These are phyloP conservation scores for Clarireedia sp. DNA, from an alignment of 2,329 filamentous ascomycete species.

Conservation along the genomic window DNA sequence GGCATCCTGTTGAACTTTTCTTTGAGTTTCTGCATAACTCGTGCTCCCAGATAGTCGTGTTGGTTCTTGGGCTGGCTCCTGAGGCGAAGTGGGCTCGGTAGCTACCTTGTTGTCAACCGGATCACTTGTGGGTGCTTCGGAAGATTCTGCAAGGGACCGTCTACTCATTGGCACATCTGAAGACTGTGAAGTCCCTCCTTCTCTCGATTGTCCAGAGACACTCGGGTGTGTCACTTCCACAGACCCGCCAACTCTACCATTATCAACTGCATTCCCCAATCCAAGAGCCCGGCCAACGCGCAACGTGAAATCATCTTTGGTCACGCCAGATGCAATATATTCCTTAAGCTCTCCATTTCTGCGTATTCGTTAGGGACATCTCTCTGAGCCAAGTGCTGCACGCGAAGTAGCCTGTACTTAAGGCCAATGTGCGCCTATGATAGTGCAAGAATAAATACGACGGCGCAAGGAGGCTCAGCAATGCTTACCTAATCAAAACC, in stretches of 20 bases:
- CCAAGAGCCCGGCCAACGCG: conserved; percentile 39
- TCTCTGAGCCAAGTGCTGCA: neutral
- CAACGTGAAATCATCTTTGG: conserved; percentile 58
- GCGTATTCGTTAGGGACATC: neutral
- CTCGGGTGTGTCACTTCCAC: neutral
- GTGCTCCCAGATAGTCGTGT: conserved; percentile 28
- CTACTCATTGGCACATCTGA: neutral
- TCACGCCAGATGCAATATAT: conserved; percentile 59
- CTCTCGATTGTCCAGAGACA: neutral
- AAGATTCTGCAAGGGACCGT: neutral
- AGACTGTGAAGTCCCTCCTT: neutral
- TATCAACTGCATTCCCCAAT: neutral
- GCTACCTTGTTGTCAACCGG: neutral
- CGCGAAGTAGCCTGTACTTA: neutral
- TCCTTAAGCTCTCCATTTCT: conserved; percentile 70
- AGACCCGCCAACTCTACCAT: neutral
- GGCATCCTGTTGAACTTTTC: conserved; percentile 55
- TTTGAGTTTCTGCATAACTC: conserved; percentile 47
- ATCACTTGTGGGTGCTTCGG: neutral
- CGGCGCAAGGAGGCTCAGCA: neutral
- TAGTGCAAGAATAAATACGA: too few relatives aligned
- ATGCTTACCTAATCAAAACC: conserved; percentile 64
- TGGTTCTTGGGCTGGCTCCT: neutral
- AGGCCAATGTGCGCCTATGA: neutral
- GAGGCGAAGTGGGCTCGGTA: neutral